These are phyloP conservation scores for Aspergillus bridgeri DNA, from an alignment of 495 filamentous ascomycete species.

Conservation along the genomic window DNA sequence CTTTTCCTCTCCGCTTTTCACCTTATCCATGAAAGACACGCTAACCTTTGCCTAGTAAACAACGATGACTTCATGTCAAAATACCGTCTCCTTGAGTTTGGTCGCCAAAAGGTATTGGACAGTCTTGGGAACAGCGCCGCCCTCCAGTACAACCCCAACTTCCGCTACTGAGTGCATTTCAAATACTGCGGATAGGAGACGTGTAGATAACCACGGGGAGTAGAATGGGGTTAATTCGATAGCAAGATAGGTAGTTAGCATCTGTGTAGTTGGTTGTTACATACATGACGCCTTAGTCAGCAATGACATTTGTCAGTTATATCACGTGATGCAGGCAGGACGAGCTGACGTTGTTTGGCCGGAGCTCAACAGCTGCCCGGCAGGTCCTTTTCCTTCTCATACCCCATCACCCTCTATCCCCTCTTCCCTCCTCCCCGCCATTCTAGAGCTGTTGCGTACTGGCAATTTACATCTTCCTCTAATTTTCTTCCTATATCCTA, in stretches of 20 bases:
- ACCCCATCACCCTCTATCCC: conserved; percentile 10
- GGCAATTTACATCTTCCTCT: conserved; percentile 2
- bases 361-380: conserved; percentile 38
- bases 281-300: neutral
- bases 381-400: conserved; percentile 24
- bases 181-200: neutral
- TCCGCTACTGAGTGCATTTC: neutral
- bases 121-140: conserved; percentile 26
- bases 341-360: conserved; percentile 43
- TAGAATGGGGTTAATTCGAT: neutral
- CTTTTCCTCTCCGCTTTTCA: neutral
- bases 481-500: conserved; percentile 9
- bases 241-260: neutral
- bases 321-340: conserved; percentile 37
- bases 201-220: neutral
- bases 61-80: conserved; percentile 82
- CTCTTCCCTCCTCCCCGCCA: conserved; percentile 15
- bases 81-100: conserved; percentile 67
- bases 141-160: conserved; percentile 5
- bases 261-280: neutral
- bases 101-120: conserved; percentile 50
- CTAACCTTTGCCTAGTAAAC: conserved; percentile 54
- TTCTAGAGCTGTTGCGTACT: neutral
- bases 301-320: conserved; percentile 19
- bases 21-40: conserved; percentile 17